Conservation (phyloP, 306 rosid genomes). For the Bauhinia variegata region DNA sequence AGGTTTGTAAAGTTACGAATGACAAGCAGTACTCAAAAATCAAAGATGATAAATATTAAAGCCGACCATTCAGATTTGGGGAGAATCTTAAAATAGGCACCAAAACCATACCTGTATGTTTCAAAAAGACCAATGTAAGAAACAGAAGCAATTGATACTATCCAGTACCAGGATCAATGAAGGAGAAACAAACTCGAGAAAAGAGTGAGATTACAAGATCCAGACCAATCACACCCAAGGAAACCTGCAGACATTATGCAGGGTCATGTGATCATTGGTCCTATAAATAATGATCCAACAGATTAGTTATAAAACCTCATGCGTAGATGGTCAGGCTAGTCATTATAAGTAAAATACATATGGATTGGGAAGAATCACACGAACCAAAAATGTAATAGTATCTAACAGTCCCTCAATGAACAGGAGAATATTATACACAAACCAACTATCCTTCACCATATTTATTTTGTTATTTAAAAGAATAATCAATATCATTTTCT, state of each 20-base stretch:
- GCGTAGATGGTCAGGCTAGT: neutral
- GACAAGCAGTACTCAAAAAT: too few relatives aligned
- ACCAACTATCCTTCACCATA: neutral
- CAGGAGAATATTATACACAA: neutral
- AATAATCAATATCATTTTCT: too few relatives aligned
- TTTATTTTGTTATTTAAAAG: neutral
- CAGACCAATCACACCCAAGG: slow-evolving; percentile 82
- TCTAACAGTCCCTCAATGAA: slow-evolving; percentile 1
- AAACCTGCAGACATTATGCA: slow-evolving; percentile 59
- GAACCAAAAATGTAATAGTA: neutral
- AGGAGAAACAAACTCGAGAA: slow-evolving; percentile 51
- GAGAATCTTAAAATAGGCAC: slow-evolving; percentile 86
- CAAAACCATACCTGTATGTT: slow-evolving; percentile 80
- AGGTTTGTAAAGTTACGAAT: slow-evolving; percentile 32
- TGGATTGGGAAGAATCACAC: neutral
- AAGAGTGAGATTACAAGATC: slow-evolving; percentile 74
- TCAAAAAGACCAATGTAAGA: slow-evolving; percentile 21
- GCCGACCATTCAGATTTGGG: slow-evolving; percentile 99
- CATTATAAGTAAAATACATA: neutral
- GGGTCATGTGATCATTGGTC: neutral
- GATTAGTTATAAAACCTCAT: neutral
- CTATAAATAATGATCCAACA: neutral
- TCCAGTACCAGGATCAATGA: neutral
- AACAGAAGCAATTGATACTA: slow-evolving; percentile 20
- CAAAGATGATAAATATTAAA: slow-evolving; percentile 51